Percentiles rank a stretch among this genome's conserved stretches.
Evolutionary conservation across 1,139 yeast species (phyloP).

Genomic region (Geotrichum restrictum): DNA sequence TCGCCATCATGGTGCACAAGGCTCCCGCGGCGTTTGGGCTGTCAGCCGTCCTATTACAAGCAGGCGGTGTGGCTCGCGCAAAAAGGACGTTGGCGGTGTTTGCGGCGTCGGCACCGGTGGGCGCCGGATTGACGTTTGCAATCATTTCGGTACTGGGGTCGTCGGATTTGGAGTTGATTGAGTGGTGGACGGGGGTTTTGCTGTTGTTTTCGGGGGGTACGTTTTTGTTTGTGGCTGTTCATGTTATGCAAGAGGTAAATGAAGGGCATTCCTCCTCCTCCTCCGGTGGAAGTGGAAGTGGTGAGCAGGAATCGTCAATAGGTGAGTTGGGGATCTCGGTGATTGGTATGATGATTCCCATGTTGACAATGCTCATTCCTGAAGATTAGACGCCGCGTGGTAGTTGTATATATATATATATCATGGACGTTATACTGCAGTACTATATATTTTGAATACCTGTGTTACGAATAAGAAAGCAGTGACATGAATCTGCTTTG

Average conservation of each 20-base stretch:
- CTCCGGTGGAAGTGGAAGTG: too few species aligned
- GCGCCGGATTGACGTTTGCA: conserved; percentile 48
- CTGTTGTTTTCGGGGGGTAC: conserved; percentile 69
- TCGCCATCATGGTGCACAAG: conserved; percentile 66
- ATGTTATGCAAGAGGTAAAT: conserved; percentile 45
- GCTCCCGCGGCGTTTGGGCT: conserved; percentile 74
- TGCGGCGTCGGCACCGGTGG: conserved; percentile 52
- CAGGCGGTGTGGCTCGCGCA: conserved; percentile 36
- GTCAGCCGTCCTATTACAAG: conserved; percentile 51
- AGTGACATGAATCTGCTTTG: too few species aligned
- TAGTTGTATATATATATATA: background rate
- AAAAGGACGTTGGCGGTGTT: conserved; percentile 47
- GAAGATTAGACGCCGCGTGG: conserved; percentile 30
- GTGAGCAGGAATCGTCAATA: too few species aligned
- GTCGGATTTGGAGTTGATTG: conserved; percentile 31
- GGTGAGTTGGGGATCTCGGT: conserved; percentile 30
- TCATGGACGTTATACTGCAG: too few species aligned
- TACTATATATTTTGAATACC: background rate
- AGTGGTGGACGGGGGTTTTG: conserved; percentile 49
- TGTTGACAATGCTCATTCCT: conserved; percentile 35
- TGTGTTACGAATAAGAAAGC: too few species aligned
- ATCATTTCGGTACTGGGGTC: conserved; percentile 39
- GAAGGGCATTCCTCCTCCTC: conserved; percentile 21
- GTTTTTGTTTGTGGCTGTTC: conserved; percentile 65
- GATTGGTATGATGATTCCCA: conserved; percentile 37